Base-by-base conservation (phyloP, 2,329 filamentous ascomycete species). In the Byssochlamys sp. region DNA sequence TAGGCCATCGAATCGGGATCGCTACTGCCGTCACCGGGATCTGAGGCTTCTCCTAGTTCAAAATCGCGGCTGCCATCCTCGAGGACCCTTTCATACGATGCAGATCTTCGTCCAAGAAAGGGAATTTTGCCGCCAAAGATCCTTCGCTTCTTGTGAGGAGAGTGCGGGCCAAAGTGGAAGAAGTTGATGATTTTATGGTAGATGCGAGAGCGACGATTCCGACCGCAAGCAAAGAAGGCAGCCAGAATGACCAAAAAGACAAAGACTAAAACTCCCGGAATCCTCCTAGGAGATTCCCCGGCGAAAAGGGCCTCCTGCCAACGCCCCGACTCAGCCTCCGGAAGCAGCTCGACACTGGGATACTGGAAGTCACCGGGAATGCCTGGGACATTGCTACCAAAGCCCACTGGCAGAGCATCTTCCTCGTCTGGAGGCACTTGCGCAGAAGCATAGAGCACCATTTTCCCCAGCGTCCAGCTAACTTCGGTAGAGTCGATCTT, bases 391-490 rank as follows among this genome's bases (percentile, higher is more conserved):
- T 99, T 99, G 74, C 86, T 90, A 58, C 94, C 94, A 69, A 97
- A 97, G 0, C 94, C 94, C 9, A 99, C 94, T 0, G 91, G 90
- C 1, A 91, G 76, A 14, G 80, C 78, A 49, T 81, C 75, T 19
- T 80, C 76, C 1, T 78, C 80, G 5, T 79, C 74, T 0, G 89
- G 82, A 1, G 89, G 86, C 4, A 99, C 81, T 70, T 96, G 90
- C 2, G 90, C 94, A 0, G 92, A 86, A 3, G 94, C 94, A 66
- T 97, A 97, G 3, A 99, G 82, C 5, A 99, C 84, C 82, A 97
- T 96, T 70, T 96, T 96, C 1, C 94, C 94, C 4, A 99, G 77
- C 0, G 94, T 97, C 94, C 94, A 99, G 77, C 90, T 95, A 19
- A 99, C 87, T 77, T 99, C 95, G 5, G 91, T 87, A 19, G 86